Conservation (phyloP, 2,329 filamentous ascomycete species). For the Clonostachys rosea region DNA sequence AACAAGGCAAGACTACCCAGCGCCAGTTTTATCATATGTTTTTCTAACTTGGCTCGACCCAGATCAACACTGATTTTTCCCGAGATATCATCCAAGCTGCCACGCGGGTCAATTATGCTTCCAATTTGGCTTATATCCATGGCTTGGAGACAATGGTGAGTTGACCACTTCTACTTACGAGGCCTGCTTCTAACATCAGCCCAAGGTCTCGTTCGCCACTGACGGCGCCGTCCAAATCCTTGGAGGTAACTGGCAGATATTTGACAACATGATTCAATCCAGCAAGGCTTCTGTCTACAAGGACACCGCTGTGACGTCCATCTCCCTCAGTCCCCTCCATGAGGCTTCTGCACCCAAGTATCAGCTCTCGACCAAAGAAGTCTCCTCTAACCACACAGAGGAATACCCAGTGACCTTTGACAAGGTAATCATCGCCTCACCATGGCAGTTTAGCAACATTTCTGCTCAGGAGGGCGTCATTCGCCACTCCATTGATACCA, state of each 20-base stretch:
- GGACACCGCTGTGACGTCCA: conserved; percentile 62
- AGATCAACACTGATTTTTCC: conserved; percentile 63
- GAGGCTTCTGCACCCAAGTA: conserved; percentile 39
- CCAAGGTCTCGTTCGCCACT: conserved; percentile 77
- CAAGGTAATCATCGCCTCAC: conserved; percentile 76
- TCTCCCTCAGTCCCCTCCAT: conserved; percentile 43
- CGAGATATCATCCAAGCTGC: conserved; percentile 84
- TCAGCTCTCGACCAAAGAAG: conserved; percentile 29
- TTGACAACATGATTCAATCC: conserved; percentile 69
- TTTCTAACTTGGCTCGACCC: background rate
- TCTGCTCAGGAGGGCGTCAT: conserved; percentile 59
- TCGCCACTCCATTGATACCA: conserved; percentile 64
- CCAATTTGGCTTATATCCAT: conserved; percentile 82
- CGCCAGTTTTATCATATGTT: background rate
- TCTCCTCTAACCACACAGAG: conserved; percentile 15
- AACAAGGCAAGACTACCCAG: conserved; percentile 45
- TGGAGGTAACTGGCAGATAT: conserved; percentile 94
- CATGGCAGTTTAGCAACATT: conserved; percentile 77
- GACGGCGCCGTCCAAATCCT: conserved; percentile 74
- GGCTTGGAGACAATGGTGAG: conserved; percentile 78
- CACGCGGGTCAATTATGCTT: conserved; percentile 91
- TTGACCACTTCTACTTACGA: background rate
- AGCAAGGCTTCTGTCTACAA: conserved; percentile 58
- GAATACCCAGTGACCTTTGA: conserved; percentile 60
- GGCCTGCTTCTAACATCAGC: no score